phyloP scores from a whole-genome alignment of 2,329 filamentous ascomycete species.

The Pestalotiopsis sp. region DNA sequence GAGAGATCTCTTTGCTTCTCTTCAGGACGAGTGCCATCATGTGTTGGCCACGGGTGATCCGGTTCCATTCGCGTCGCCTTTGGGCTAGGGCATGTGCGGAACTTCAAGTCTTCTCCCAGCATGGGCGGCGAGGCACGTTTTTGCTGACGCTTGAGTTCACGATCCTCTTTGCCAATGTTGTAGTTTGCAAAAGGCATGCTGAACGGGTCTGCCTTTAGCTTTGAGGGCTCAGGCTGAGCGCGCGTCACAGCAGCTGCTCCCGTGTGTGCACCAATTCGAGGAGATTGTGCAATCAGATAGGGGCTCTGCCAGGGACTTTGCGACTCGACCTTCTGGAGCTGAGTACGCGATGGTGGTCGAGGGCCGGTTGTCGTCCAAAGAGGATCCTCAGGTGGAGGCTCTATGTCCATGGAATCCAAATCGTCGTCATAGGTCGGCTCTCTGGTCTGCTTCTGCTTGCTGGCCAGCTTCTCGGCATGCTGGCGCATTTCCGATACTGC shows the following conservation, averaged over 20 bases:
- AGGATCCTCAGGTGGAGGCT: conserved; percentile 29
- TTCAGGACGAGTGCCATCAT: conserved; percentile 45
- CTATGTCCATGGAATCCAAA: conserved; percentile 33
- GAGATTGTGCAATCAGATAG: conserved; percentile 23
- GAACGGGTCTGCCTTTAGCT: conserved; percentile 42
- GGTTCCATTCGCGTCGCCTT: conserved; percentile 83
- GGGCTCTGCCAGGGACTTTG: conserved; percentile 21
- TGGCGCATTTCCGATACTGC: conserved; percentile 81
- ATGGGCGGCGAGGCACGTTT: conserved; percentile 75
- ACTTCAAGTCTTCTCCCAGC: conserved; percentile 79
- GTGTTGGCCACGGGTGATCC: conserved; percentile 60
- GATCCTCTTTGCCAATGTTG: conserved; percentile 39
- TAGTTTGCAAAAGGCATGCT: conserved; percentile 47
- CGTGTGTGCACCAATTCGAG: neutral
- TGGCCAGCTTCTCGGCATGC: conserved; percentile 68
- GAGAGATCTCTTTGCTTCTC: conserved; percentile 57
- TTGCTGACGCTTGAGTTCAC: conserved; percentile 48
- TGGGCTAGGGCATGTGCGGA: conserved; percentile 81
- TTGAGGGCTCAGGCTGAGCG: conserved; percentile 37
- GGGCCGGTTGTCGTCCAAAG: conserved; percentile 31
- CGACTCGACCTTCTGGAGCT: conserved; percentile 22
- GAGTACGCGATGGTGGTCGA: conserved; percentile 26
- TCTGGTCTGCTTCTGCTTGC: conserved; percentile 46
- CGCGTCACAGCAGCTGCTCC: conserved; percentile 17
- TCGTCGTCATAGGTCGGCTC: conserved; percentile 35